A percentile compares a stretch with the other conserved stretches of the same genome.
Evolutionary conservation across 2,329 filamentous ascomycete genomes (phyloP).

Genomic region (Tolypocladium album): DNA sequence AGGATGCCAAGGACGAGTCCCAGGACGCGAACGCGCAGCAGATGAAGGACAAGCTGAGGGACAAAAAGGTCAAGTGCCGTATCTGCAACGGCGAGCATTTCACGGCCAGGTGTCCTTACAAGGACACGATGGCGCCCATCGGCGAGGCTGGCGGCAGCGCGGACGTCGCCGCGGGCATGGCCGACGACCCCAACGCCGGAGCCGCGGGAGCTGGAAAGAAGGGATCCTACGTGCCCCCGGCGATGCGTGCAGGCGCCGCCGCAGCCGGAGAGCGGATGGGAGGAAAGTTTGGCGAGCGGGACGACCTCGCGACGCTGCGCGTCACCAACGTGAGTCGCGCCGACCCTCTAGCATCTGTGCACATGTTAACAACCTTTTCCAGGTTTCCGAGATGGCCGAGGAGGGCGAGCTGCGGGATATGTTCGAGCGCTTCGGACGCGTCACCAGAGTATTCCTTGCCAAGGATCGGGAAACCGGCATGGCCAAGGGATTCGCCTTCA

Average conservation of each 20-base stretch:
- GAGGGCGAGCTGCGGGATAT: slow-evolving; percentile 92
- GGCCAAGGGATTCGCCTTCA: slow-evolving; percentile 98
- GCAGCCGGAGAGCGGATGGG: slow-evolving; percentile 70
- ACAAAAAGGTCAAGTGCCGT: slow-evolving; percentile 99
- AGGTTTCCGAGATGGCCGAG: slow-evolving; percentile 96
- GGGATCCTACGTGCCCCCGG: slow-evolving; percentile 87
- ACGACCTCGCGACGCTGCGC: slow-evolving; percentile 90
- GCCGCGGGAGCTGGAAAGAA: slow-evolving; percentile 52
- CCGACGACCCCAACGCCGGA: slow-evolving; percentile 35
- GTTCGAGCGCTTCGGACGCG: slow-evolving; percentile 94
- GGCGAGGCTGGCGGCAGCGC: slow-evolving; percentile 45
- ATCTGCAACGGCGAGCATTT: slow-evolving; percentile 99
- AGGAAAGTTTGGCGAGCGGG: slow-evolving; percentile 76
- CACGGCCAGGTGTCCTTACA: slow-evolving; percentile 97
- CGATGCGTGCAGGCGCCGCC: slow-evolving; percentile 61
- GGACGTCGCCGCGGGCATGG: slow-evolving; percentile 45
- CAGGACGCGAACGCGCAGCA: slow-evolving; percentile 61
- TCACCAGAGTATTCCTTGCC: slow-evolving; percentile 93
- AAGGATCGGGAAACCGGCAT: slow-evolving; percentile 94
- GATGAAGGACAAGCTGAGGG: slow-evolving; percentile 78
- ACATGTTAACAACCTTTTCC: slow-evolving; percentile 1
- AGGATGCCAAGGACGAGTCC: slow-evolving; percentile 73
- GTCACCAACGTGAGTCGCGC: slow-evolving; percentile 79
- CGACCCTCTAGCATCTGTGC: neutral
- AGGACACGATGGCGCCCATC: slow-evolving; percentile 95